Conservation (phyloP, 2,329 filamentous ascomycete genomes). For the Botrytis porri region DNA sequence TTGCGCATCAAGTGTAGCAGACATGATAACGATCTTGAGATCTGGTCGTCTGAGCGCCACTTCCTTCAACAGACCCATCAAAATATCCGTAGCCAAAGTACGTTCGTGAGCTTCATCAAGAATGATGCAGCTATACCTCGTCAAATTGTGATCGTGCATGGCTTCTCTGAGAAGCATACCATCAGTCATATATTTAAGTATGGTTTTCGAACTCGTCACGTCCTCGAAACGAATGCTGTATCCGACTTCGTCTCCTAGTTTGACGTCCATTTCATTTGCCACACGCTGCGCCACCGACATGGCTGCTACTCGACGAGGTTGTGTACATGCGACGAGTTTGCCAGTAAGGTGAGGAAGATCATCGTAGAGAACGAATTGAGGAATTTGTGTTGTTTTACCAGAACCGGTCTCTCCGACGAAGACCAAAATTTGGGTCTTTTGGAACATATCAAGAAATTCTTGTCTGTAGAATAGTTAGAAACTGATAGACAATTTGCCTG, state of each 20-base stretch:
- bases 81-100: constrained; percentile 92
- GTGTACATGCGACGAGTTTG: constrained; percentile 95
- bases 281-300: constrained; percentile 99
- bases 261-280: constrained; percentile 92
- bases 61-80: constrained; percentile 95
- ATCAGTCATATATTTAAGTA: constrained; percentile 99
- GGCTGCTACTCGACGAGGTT: constrained; percentile 94
- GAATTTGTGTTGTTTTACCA: constrained; percentile 98
- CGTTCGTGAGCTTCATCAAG: constrained; percentile 98
- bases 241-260: constrained; percentile 88
- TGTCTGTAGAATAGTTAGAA: constrained; percentile 51
- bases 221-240: constrained; percentile 99
- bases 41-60: constrained; percentile 78
- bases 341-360: constrained; percentile 81
- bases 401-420: constrained; percentile 99
- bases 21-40: constrained; percentile 98
- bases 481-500: neutral
- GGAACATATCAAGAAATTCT: constrained; percentile 92
- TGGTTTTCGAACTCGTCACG: constrained; percentile 80
- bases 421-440: constrained; percentile 91
- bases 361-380: constrained; percentile 96
- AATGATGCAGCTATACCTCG: constrained; percentile 94
- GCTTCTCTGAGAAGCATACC: constrained; percentile 97
- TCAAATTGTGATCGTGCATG: constrained; percentile 91
- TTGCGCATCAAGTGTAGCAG: constrained; percentile 91